These are phyloP conservation scores for Pythium phragmiticola DNA, from an alignment of 352 stramenopile genomes.

Conservation along the genomic window DNA sequence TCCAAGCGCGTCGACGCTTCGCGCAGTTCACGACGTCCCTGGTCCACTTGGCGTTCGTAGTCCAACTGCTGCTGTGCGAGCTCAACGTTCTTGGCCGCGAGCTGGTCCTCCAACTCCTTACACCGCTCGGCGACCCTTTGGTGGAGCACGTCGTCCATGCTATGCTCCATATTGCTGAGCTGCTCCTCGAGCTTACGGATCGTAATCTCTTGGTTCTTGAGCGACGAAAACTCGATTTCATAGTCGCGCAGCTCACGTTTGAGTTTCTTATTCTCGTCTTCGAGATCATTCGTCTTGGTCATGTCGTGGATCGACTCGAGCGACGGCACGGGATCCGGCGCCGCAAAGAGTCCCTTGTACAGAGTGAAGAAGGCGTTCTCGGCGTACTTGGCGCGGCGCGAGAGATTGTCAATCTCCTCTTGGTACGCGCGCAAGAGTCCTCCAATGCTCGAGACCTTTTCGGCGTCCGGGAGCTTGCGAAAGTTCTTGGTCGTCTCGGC, in stretches of 20 bases:
- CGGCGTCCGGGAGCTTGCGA: slow-evolving; percentile 61
- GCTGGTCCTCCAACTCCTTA: slow-evolving; percentile 59
- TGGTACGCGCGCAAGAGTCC: slow-evolving; percentile 88
- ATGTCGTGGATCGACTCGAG: slow-evolving; percentile 59
- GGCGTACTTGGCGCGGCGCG: slow-evolving; percentile 87
- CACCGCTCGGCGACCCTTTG: slow-evolving; percentile 59
- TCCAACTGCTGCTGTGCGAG: slow-evolving; percentile 79
- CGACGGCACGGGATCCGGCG: slow-evolving; percentile 77
- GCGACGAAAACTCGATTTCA: slow-evolving; percentile 91
- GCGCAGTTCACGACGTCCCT: slow-evolving; percentile 51
- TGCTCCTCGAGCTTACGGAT: slow-evolving; percentile 94
- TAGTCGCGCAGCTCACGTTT: slow-evolving; percentile 91
- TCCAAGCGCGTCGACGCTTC: slow-evolving; percentile 80
- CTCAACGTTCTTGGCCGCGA: slow-evolving; percentile 71
- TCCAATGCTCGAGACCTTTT: slow-evolving; percentile 62
- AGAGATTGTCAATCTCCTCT: slow-evolving; percentile 92
- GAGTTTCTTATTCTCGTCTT: slow-evolving; percentile 91
- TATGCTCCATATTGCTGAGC: slow-evolving; percentile 75
- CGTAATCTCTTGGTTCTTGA: slow-evolving; percentile 98
- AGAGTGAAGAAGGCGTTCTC: slow-evolving; percentile 90
- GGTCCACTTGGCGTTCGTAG: slow-evolving; percentile 67
- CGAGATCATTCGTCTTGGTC: slow-evolving; percentile 73
- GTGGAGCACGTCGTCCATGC: slow-evolving; percentile 64
- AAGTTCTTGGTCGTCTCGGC: slow-evolving; percentile 86
- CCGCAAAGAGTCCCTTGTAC: slow-evolving; percentile 85